These are phyloP conservation scores for Retiboletus fuscus DNA, from an alignment of 1,284 basidiomycete genomes.

Conservation along the genomic window DNA sequence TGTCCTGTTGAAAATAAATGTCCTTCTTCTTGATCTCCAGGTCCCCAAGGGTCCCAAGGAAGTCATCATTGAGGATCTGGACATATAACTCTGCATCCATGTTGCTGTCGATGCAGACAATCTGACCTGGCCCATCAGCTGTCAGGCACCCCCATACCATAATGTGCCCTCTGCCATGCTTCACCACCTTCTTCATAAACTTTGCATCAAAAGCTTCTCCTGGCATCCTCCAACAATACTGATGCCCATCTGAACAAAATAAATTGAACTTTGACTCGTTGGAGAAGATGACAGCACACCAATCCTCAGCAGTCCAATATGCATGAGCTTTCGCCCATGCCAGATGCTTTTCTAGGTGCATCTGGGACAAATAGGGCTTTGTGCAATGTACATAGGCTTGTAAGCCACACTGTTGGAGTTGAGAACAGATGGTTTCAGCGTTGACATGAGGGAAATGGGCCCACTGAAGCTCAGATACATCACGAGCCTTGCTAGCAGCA, in stretches of 20 bases:
- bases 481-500: neutral
- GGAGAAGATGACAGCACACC: neutral
- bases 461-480: neutral
- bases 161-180: no score
- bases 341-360: neutral
- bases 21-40: slow-evolving; percentile 9
- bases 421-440: neutral
- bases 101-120: slow-evolving; percentile 1
- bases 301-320: neutral
- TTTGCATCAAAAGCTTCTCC: slow-evolving; percentile 1
- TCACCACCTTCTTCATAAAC: no score
- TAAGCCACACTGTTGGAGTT: slow-evolving; percentile 6
- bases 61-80: slow-evolving; percentile 1
- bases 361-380: neutral
- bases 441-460: neutral
- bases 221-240: neutral
- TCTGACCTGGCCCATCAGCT: neutral
- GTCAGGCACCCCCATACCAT: no score
- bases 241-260: slow-evolving; percentile 1
- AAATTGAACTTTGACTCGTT: neutral
- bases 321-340: slow-evolving; percentile 4
- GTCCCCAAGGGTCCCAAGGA: neutral
- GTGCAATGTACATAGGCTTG: neutral
- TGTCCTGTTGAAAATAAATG: slow-evolving; percentile 12
- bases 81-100: neutral